These are phyloP conservation scores for Luvunga scandens DNA, from an alignment of 345 rosid species.

Conservation along the genomic window DNA sequence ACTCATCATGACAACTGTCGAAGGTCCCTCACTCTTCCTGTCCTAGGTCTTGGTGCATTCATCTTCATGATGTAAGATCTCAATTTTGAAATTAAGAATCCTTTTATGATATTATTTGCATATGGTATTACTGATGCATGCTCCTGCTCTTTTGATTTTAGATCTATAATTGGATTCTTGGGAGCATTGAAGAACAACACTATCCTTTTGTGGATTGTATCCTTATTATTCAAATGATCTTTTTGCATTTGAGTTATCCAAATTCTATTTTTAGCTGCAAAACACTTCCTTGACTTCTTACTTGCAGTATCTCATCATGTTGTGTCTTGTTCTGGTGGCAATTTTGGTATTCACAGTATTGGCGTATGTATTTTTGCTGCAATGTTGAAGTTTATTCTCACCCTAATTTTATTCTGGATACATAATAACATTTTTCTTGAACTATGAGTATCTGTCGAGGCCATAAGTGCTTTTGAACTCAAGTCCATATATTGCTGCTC, in stretches of 20 bases:
- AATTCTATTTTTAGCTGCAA: background rate
- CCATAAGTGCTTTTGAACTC: background rate
- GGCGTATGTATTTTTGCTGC: slow-evolving; percentile 63
- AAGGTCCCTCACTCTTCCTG: slow-evolving; percentile 82
- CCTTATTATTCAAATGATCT: slow-evolving; percentile 34
- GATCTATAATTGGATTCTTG: slow-evolving; percentile 89
- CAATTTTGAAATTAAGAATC: background rate
- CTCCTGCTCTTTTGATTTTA: slow-evolving; percentile 25
- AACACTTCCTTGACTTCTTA: slow-evolving; percentile 47
- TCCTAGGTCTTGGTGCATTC: slow-evolving; percentile 75
- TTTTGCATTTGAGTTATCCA: slow-evolving; percentile 2
- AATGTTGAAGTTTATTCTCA: background rate
- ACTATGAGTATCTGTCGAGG: background rate
- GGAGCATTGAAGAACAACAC: slow-evolving; percentile 83
- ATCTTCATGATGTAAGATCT: slow-evolving; percentile 66
- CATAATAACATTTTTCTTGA: background rate
- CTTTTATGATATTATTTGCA: background rate
- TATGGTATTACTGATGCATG: background rate
- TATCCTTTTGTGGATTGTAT: slow-evolving; percentile 90
- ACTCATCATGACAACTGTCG: slow-evolving; percentile 81
- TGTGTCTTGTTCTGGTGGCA: slow-evolving; percentile 67
- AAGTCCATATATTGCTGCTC: background rate
- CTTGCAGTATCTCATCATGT: slow-evolving; percentile 68
- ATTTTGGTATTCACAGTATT: slow-evolving; percentile 85
- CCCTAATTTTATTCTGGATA: background rate